These are phyloP conservation scores for Mycena capillaripes DNA, from an alignment of 768 basidiomycete species.

Conservation along the genomic window DNA sequence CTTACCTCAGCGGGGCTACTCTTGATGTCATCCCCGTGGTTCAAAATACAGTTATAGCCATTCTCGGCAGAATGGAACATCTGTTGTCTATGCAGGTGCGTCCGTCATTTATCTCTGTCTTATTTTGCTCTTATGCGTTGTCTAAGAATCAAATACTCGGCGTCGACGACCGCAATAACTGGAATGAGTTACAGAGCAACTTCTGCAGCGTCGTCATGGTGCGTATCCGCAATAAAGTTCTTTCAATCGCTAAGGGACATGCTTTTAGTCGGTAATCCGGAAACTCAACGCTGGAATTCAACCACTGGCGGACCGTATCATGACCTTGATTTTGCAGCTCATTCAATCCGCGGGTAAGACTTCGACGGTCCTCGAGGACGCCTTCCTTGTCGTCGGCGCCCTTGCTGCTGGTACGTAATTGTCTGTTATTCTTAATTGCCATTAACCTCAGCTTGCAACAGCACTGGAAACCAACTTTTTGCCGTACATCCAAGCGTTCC, in stretches of 20 bases:
- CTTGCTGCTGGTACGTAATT: conserved; percentile 74
- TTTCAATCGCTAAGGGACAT: not conserved
- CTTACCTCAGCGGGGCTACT: conserved; percentile 86
- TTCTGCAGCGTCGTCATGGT: conserved; percentile 92
- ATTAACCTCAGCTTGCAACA: conserved; percentile 36
- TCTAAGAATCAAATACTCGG: conserved; percentile 92
- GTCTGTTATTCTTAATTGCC: not conserved
- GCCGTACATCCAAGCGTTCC: conserved; percentile 87
- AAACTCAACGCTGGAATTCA: conserved; percentile 87
- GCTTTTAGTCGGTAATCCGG: conserved; percentile 84
- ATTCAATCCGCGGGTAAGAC: conserved; percentile 92
- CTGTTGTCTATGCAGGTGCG: conserved; percentile 85
- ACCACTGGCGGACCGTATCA: conserved; percentile 93
- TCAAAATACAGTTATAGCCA: conserved; percentile 83
- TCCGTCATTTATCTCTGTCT: conserved; percentile 21
- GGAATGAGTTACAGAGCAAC: conserved; percentile 98
- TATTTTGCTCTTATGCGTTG: not conserved
- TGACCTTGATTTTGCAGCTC: conserved; percentile 90
- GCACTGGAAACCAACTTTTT: conserved; percentile 86
- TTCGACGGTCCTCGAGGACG: conserved; percentile 95
- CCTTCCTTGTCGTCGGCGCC: conserved; percentile 93
- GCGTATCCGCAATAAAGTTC: conserved; percentile 45
- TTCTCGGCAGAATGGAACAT: conserved; percentile 93
- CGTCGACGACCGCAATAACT: conserved; percentile 96
- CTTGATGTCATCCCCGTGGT: conserved; percentile 85